Evolutionary conservation across 805 yeast genomes (phyloP).

Genomic region (Zygosaccharomyces gambellarensis): DNA sequence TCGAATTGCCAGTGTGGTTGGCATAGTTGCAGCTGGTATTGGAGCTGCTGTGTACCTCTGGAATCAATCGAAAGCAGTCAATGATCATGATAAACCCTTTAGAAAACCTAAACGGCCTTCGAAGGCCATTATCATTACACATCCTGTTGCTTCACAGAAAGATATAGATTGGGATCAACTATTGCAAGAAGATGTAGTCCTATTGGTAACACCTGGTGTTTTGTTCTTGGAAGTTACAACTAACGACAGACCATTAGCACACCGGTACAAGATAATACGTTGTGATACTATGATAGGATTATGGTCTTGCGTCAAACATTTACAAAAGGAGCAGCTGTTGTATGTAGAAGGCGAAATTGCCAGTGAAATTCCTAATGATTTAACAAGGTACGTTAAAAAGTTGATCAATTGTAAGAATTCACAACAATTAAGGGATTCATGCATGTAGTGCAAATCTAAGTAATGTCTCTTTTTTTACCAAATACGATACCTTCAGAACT

Average conservation of each 20-base stretch:
- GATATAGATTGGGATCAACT: slow-evolving; percentile 19
- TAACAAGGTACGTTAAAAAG: slow-evolving; percentile 28
- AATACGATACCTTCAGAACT: slow-evolving; percentile 49
- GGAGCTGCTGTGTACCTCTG: slow-evolving; percentile 10
- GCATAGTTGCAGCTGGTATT: slow-evolving; percentile 13
- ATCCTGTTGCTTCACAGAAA: slow-evolving; percentile 9
- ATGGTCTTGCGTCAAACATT: slow-evolving; percentile 52
- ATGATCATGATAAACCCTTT: background rate
- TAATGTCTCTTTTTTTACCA: slow-evolving; percentile 48
- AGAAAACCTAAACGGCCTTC: slow-evolving; percentile 7
- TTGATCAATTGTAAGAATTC: slow-evolving; percentile 17
- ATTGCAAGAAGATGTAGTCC: slow-evolving; percentile 29
- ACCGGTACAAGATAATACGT: slow-evolving; percentile 37
- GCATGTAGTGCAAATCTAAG: slow-evolving; percentile 5
- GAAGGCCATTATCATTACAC: slow-evolving; percentile 20
- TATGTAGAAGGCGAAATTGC: slow-evolving; percentile 27
- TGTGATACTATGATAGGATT: slow-evolving; percentile 48
- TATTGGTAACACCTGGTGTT: slow-evolving; percentile 34
- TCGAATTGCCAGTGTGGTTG: slow-evolving; percentile 7
- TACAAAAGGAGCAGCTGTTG: slow-evolving; percentile 37
- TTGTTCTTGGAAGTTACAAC: slow-evolving; percentile 14
- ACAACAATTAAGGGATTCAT: background rate
- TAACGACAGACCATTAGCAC: slow-evolving; percentile 15
- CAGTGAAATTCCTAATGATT: slow-evolving; percentile 30
- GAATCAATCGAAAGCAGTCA: background rate